A percentile compares a stretch with the other conserved stretches of the same genome.
phyloP scores from a whole-genome alignment of 345 rosid species.

The Cardamine occulta region DNA sequence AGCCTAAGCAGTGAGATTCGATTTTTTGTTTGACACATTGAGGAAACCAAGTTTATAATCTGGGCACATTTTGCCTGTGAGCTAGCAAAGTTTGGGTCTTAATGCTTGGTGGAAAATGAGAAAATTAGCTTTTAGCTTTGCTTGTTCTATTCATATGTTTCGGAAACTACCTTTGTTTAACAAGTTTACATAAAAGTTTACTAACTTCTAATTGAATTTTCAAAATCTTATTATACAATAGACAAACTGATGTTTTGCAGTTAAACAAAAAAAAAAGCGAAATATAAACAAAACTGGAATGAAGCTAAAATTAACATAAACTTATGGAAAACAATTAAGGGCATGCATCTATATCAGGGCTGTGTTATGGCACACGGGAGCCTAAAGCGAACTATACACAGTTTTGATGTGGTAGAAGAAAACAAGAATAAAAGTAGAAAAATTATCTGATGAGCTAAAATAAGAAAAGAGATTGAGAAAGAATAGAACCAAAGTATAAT shows the following conservation, averaged over 20 bases:
- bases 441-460: too few relatives aligned
- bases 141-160: slow-evolving; percentile 7
- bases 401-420: too few relatives aligned
- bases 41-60: slow-evolving; percentile 17
- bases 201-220: not conserved
- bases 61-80: slow-evolving; percentile 13
- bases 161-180: not conserved
- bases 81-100: slow-evolving; percentile 22
- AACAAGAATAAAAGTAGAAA: too few relatives aligned
- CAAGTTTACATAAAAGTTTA: not conserved
- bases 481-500: too few relatives aligned
- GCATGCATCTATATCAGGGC: too few relatives aligned
- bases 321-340: not conserved
- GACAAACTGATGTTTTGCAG: not conserved
- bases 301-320: not conserved
- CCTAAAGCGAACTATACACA: too few relatives aligned
- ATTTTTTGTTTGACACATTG: not conserved
- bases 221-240: not conserved
- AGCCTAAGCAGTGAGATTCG: slow-evolving; percentile 47
- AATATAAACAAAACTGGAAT: not conserved
- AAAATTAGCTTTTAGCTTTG: slow-evolving; percentile 7
- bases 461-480: too few relatives aligned
- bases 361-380: too few relatives aligned
- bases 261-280: not conserved
- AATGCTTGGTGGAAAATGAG: slow-evolving; percentile 15